Percentiles rank a stretch among this genome's conserved stretches.
Evolutionary conservation across 2,329 filamentous ascomycete species (phyloP).

Genomic region (Capronia epimyces): DNA sequence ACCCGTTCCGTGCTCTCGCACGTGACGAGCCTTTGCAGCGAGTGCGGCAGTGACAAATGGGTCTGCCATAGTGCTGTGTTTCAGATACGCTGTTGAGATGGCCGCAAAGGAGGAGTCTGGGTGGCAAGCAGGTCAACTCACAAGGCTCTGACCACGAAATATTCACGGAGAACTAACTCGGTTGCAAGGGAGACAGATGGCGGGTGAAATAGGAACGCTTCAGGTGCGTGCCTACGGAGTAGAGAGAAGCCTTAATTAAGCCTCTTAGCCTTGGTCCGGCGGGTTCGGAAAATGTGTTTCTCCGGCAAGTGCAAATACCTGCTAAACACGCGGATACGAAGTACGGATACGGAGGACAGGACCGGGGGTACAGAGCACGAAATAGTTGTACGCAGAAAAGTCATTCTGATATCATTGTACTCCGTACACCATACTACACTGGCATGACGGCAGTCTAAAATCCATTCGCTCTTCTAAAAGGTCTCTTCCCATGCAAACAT

Average conservation of each 20-base stretch:
- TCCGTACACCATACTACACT: background rate
- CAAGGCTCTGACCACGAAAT: conserved; percentile 10
- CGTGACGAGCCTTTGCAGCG: background rate
- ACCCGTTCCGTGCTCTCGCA: background rate
- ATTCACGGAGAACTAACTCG: background rate
- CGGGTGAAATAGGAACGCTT: conserved; percentile 17
- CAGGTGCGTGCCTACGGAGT: no score
- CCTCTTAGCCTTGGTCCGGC: background rate
- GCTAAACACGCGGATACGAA: no score
- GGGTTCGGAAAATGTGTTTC: background rate
- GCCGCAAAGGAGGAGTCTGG: background rate
- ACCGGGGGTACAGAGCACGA: no score
- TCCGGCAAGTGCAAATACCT: background rate
- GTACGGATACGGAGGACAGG: background rate
- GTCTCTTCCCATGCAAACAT: background rate
- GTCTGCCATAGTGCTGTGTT: background rate
- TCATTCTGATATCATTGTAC: background rate
- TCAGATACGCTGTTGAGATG: background rate
- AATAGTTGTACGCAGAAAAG: background rate
- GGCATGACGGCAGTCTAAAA: no score
- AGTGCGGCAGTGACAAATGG: background rate
- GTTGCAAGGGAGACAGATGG: background rate
- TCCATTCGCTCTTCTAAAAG: no score
- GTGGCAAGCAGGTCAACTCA: background rate
- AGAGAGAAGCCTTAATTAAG: no score